A percentile compares a stretch with the other conserved stretches of the same genome.
Evolutionary conservation across 2,329 filamentous ascomycete species (phyloP).

Genomic region (Microsporum audouinii): DNA sequence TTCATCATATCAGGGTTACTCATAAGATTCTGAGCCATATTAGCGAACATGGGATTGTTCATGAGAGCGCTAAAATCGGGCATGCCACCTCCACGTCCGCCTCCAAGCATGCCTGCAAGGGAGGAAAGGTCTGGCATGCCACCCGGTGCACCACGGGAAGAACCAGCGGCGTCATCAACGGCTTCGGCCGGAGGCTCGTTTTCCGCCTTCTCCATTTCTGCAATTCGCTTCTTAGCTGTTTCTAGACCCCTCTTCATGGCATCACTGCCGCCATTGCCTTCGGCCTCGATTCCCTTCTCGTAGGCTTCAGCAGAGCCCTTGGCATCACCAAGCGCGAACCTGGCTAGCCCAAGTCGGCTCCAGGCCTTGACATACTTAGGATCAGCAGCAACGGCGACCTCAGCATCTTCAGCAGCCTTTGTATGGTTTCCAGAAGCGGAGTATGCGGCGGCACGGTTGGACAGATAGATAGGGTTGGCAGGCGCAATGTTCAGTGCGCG

Average conservation of each 20-base stretch:
- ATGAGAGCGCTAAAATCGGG: slow-evolving; percentile 79
- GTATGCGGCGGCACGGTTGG: slow-evolving; percentile 91
- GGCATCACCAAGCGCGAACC: slow-evolving; percentile 82
- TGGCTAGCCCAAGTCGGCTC: slow-evolving; percentile 82
- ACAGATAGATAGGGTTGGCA: slow-evolving; percentile 88
- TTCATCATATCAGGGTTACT: slow-evolving; percentile 86
- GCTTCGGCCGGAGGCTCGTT: slow-evolving; percentile 40
- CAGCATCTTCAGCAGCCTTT: slow-evolving; percentile 74
- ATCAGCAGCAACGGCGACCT: slow-evolving; percentile 77
- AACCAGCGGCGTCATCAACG: slow-evolving; percentile 40
- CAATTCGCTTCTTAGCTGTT: slow-evolving; percentile 78
- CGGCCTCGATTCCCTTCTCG: slow-evolving; percentile 78
- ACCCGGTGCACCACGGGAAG: slow-evolving; percentile 35
- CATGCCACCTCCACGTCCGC: slow-evolving; percentile 61
- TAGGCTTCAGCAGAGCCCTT: slow-evolving; percentile 93
- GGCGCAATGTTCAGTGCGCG: slow-evolving; percentile 72
- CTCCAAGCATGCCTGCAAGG: slow-evolving; percentile 61
- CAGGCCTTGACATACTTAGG: slow-evolving; percentile 95
- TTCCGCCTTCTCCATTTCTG: slow-evolving; percentile 57
- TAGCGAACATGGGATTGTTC: slow-evolving; percentile 96
- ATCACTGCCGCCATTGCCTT: slow-evolving; percentile 87
- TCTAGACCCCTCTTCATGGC: slow-evolving; percentile 96
- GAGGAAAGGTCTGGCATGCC: slow-evolving; percentile 61
- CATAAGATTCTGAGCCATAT: slow-evolving; percentile 96
- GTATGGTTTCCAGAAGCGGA: slow-evolving; percentile 74